Evolutionary conservation across 2,329 filamentous ascomycete species (phyloP), one percentile per base, ranked within the genome.

Genomic region (Gliomastix tumulicola): DNA sequence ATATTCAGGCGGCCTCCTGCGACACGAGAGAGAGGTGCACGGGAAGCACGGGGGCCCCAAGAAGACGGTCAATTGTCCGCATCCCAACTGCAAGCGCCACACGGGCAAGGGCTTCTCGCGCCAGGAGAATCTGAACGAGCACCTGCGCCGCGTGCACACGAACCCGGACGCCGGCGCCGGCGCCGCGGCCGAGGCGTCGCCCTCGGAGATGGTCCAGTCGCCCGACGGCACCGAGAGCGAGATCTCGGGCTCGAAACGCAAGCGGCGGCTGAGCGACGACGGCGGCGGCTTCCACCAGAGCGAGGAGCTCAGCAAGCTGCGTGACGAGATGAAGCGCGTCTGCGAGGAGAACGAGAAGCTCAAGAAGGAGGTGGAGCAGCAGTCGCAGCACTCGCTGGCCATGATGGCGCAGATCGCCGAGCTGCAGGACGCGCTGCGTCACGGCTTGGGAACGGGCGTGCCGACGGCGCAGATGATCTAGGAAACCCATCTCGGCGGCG

Each of bases 11-110:
- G 90, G 90, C 4, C 76, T 97, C 1, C 65, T 94, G 15, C 76
- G 90, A 32, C 90, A 97, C 62, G 84, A 95, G 61, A 82, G 90
- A 44, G 90, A 97, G 61, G 90, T 97, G 1, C 90, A 97, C 60
- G 81, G 82, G 58, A 88, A 90, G 63, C 84, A 94, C 50, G 86
- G 88, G 38, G 88, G 88, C 3, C 87, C 88, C 9, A 88, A 89
- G 57, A 88, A 94, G 44, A 82, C 84, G 4, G 74, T 94, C 37
- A 85, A 87, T 66, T 97, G 90, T 52, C 88, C 88, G 0, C 84
- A 90, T 51, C 60, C 69, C 25, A 88, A 87, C 54, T 97, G 90
- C 72, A 95, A 95, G 57, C 83, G 90, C 25, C 86, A 88, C 52
- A 81, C 78, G 1, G 89, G 88, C 43, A 86, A 88, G 51, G 88